Base-by-base conservation (phyloP, 495 filamentous ascomycete species). In the Podospora australis region DNA sequence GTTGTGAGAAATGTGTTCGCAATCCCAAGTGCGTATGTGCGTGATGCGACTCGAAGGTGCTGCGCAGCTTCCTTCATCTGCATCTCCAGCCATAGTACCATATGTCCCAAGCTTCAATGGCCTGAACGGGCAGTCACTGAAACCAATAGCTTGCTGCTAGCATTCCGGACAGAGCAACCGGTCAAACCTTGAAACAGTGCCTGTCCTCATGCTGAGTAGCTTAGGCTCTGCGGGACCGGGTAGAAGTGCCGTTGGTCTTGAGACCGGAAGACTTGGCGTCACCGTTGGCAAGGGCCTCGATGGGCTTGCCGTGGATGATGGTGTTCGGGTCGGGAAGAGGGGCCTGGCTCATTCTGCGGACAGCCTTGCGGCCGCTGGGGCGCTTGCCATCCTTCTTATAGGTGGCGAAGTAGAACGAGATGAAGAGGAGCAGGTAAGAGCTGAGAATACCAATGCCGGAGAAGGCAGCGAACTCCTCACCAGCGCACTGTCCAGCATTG, bases 341-440 rank as follows among this genome's bases (percentile, higher is more conserved):
- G n/a, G 72, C 71, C 54, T 76, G 72, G 55, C 67, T 70, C 72
- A 76, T 74, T 50, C 71, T 68, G 26, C 72, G 70, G 28, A 74
- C 67, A 21, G 71, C 68, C 69, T 80, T 83, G 64, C 77, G 78
- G 20, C 69, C 71, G 47, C 70, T 74, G 23, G 72, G 68, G 25
- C 69, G 66, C 75, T 86, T 88, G 60, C 78, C 78, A 43, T 79
- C 73, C 80, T 94, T 95, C 70, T 86, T 89, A 75, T 98, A 98
- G 46, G 92, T 98, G 40, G 88, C 88, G 53, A 94, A 74, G 79
- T 98, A 98, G 85, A 98, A 98, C 42, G 85, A 89, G 74, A 98
- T 95, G 80, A 98, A 98, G 48, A 98, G 86, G 53, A 96, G 74
- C 47, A 98, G 81, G 78, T 98, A 98, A 35, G 86, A 92, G 71